Conservation (phyloP, 1,139 yeast genomes). For the Taphrina confusa region DNA sequence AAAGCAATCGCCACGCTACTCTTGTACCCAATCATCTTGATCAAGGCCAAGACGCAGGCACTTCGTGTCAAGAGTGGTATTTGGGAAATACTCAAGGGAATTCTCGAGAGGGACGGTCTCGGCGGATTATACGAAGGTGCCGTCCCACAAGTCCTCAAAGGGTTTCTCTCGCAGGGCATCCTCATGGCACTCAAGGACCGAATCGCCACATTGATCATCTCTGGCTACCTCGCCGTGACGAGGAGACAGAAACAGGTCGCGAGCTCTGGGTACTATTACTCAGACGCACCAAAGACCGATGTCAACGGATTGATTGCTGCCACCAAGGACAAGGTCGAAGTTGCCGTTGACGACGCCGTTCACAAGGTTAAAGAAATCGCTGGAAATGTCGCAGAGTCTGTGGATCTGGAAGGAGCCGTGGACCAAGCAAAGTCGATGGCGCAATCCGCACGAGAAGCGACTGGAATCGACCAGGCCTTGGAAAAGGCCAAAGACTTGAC, state of each 20-base stretch:
- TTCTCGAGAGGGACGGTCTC: slow-evolving; percentile 28
- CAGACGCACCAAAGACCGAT: slow-evolving; percentile 32
- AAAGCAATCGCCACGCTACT: slow-evolving; percentile 77
- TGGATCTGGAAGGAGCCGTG: slow-evolving; percentile 6
- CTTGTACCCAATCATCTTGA: slow-evolving; percentile 82
- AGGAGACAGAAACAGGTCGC: background rate
- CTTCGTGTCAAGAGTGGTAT: slow-evolving; percentile 14
- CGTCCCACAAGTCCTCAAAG: slow-evolving; percentile 32
- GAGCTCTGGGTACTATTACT: background rate
- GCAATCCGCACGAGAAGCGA: slow-evolving; percentile 11
- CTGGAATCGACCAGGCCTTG: slow-evolving; percentile 4
- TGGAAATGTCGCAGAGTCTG: slow-evolving; percentile 6
- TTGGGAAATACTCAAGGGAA: slow-evolving; percentile 14
- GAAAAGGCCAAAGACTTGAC: background rate
- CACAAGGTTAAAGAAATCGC: slow-evolving; percentile 30
- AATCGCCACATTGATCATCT: slow-evolving; percentile 17
- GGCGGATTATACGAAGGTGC: slow-evolving; percentile 32
- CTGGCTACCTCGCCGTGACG: slow-evolving; percentile 26
- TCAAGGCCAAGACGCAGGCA: slow-evolving; percentile 79
- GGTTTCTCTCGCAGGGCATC: slow-evolving; percentile 31
- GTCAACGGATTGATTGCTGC: slow-evolving; percentile 32
- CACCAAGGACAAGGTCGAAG: slow-evolving; percentile 24
- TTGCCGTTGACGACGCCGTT: slow-evolving; percentile 26
- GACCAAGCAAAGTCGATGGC: background rate
- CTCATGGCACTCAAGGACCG: slow-evolving; percentile 34